Conservation (phyloP, 1,284 basidiomycete species). For the Ustilago bromivora region DNA sequence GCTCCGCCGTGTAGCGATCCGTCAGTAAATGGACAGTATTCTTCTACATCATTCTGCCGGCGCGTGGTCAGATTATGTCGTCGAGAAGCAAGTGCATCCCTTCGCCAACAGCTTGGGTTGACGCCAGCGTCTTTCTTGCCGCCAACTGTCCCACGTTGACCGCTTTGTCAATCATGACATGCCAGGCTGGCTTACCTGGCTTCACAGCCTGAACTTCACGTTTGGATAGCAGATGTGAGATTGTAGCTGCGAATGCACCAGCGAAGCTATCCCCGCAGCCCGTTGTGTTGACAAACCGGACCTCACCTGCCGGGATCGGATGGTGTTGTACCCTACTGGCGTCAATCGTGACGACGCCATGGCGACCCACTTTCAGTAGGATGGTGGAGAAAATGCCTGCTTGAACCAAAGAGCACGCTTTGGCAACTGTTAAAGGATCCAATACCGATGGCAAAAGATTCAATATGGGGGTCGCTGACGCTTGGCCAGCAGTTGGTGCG, state of each 20-base stretch:
- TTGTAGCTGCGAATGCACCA: slow-evolving; percentile 56
- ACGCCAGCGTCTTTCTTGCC: slow-evolving; percentile 35
- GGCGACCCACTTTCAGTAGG: slow-evolving; percentile 50
- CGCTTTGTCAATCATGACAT: slow-evolving; percentile 15
- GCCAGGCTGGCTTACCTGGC: background rate
- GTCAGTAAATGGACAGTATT: slow-evolving; percentile 10
- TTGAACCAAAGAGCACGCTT: slow-evolving; percentile 13
- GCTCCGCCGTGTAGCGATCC: background rate
- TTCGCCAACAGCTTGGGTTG: slow-evolving; percentile 32
- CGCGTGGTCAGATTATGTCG: background rate
- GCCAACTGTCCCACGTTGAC: slow-evolving; percentile 42
- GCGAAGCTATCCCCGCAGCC: slow-evolving; percentile 68
- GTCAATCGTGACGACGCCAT: slow-evolving; percentile 42
- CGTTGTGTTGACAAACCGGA: slow-evolving; percentile 55
- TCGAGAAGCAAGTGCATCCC: slow-evolving; percentile 31
- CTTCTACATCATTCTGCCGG: background rate
- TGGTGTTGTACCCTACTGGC: slow-evolving; percentile 20
- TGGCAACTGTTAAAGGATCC: background rate
- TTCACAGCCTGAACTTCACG: background rate
- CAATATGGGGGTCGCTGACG: background rate
- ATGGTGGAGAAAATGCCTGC: slow-evolving; percentile 29
- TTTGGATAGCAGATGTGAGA: slow-evolving; percentile 19
- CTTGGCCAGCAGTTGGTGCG: background rate
- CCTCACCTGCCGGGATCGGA: slow-evolving; percentile 33
- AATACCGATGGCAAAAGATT: background rate